Conservation (phyloP, 352 stramenopile genomes). For the Blastocystis hominis region DNA sequence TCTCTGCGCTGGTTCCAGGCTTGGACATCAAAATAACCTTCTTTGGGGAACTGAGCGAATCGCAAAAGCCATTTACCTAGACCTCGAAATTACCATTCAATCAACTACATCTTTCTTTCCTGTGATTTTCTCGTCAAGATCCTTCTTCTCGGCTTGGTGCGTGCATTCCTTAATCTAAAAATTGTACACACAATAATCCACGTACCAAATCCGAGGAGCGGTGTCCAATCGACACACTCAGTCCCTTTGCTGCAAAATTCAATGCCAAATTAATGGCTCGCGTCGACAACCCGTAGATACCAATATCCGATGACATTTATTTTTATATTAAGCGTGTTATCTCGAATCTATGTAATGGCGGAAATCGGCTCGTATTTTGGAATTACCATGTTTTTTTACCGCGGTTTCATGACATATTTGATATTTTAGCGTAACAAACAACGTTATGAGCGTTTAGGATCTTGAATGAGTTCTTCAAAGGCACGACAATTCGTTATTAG, state of each 20-base stretch:
- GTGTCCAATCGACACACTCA: constrained; percentile 89
- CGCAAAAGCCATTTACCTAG: constrained; percentile 67
- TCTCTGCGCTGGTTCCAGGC: constrained; percentile 84
- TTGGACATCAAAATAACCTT: constrained; percentile 95
- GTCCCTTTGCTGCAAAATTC: constrained; percentile 92
- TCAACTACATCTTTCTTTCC: constrained; percentile 77
- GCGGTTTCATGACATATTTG: neutral
- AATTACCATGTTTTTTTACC: neutral
- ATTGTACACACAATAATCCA: neutral
- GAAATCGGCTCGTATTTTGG: neutral
- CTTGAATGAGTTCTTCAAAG: neutral
- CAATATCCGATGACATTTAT: constrained; percentile 63
- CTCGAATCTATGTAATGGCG: neutral
- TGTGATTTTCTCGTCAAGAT: constrained; percentile 77
- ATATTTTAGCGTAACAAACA: neutral
- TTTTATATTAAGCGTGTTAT: neutral
- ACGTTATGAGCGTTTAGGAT: neutral
- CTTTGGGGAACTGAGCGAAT: constrained; percentile 79
- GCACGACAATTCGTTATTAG: neutral
- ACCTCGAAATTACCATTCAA: neutral
- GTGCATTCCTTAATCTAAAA: constrained; percentile 84
- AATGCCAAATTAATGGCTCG: constrained; percentile 97
- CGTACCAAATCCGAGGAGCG: constrained; percentile 74
- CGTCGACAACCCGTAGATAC: constrained; percentile 79
- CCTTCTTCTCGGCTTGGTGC: constrained; percentile 80